These are phyloP conservation scores for Mycena indigotica DNA, from an alignment of 768 basidiomycete genomes.

Conservation along the genomic window DNA sequence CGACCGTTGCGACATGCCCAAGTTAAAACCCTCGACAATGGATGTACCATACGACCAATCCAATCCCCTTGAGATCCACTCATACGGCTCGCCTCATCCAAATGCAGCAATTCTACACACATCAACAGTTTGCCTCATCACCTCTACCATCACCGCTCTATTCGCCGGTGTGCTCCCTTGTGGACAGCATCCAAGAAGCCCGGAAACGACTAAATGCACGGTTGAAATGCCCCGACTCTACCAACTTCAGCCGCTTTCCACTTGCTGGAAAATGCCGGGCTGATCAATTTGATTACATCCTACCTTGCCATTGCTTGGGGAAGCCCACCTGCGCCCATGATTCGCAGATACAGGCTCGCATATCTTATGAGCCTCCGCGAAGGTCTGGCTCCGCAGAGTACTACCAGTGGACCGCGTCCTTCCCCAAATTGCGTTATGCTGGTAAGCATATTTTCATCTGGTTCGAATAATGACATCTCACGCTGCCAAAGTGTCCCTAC, in stretches of 20 bases:
- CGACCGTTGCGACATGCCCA: background rate
- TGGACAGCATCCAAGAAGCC: background rate
- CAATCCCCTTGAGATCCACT: background rate
- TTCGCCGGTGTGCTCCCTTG: background rate
- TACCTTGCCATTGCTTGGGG: background rate
- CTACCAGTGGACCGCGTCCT: background rate
- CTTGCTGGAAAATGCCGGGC: background rate
- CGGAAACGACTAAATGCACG: background rate
- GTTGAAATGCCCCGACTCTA: background rate
- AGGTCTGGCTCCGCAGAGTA: background rate
- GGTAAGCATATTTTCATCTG: background rate
- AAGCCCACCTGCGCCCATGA: background rate
- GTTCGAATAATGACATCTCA: background rate
- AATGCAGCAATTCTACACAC: background rate
- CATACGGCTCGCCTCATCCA: background rate
- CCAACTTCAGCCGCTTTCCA: background rate
- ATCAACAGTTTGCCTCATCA: background rate
- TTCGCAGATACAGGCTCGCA: background rate
- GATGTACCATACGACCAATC: background rate
- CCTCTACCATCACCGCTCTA: background rate
- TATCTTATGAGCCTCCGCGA: background rate
- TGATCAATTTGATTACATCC: background rate
- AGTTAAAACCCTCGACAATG: background rate
- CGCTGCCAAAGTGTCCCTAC: background rate
- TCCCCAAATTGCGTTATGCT: background rate